phyloP scores from a whole-genome alignment of 2,329 filamentous ascomycete genomes.

The Sarocladium kiliense region DNA sequence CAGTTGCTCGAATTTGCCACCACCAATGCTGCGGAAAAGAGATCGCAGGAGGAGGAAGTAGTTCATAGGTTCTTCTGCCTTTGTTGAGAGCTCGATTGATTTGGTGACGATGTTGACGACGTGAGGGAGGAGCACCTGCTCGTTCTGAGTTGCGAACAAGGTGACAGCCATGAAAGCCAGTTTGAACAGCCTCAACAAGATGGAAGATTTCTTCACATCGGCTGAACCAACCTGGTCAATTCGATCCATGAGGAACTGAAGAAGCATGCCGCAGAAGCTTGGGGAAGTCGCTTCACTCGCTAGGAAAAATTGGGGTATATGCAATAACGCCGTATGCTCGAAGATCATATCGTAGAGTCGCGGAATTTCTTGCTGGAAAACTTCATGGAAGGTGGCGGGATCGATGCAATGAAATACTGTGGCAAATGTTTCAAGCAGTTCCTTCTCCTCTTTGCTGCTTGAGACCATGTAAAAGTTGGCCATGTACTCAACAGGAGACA shows the following conservation, averaged over 20 bases:
- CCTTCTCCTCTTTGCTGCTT: constrained; percentile 93
- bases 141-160: constrained; percentile 88
- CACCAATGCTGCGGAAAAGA: constrained; percentile 92
- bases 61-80: constrained; percentile 95
- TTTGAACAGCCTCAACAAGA: constrained; percentile 91
- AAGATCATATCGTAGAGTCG: constrained; percentile 97
- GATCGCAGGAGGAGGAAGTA: constrained; percentile 93
- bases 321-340: constrained; percentile 86
- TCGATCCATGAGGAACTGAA: constrained; percentile 95
- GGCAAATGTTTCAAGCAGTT: constrained; percentile 92
- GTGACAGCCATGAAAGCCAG: constrained; percentile 99
- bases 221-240: constrained; percentile 92
- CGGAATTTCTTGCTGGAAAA: constrained; percentile 96
- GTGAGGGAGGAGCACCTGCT: constrained; percentile 90
- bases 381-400: constrained; percentile 95
- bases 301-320: constrained; percentile 96
- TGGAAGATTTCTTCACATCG: constrained; percentile 88
- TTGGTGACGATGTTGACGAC: constrained; percentile 97
- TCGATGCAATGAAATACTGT: constrained; percentile 99
- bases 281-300: constrained; percentile 98
- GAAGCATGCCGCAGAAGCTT: constrained; percentile 95
- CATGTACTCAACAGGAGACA: constrained; percentile 85
- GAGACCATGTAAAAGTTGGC: constrained; percentile 93
- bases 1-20: constrained; percentile 92
- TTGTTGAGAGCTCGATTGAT: constrained; percentile 93